Percentiles rank a stretch among this genome's conserved stretches.
Evolutionary conservation across 805 yeast species (phyloP).

Genomic region (Metschnikowia similis): DNA sequence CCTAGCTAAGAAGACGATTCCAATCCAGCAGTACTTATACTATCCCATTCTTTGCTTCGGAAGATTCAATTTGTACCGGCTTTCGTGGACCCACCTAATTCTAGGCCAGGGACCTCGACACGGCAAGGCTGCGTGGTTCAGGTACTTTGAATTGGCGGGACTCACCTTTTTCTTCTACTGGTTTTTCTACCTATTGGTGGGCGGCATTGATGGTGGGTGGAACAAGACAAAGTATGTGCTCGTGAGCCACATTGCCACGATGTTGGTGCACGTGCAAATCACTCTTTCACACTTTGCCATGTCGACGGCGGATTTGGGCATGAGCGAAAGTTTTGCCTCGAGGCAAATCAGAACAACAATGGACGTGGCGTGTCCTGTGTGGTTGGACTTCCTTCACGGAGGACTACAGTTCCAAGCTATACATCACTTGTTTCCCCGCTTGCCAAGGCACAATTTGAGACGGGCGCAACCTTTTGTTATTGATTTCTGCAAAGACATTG

Average conservation of each 20-base stretch:
- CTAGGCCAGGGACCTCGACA: conserved; percentile 73
- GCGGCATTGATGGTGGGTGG: conserved; percentile 48
- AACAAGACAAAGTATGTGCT: conserved; percentile 57
- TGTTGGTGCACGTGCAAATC: conserved; percentile 93
- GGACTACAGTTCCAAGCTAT: conserved; percentile 90
- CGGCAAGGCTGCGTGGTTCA: conserved; percentile 84
- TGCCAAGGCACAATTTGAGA: conserved; percentile 85
- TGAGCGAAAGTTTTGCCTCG: conserved; percentile 71
- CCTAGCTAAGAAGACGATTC: conserved; percentile 54
- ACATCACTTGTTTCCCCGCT: conserved; percentile 84
- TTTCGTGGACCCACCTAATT: conserved; percentile 74
- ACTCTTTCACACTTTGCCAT: conserved; percentile 88
- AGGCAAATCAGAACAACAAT: conserved; percentile 86
- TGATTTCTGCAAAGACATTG: conserved; percentile 71
- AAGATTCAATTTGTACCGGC: conserved; percentile 75
- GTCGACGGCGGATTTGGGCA: conserved; percentile 86
- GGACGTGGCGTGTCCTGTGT: conserved; percentile 92
- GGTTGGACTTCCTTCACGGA: conserved; percentile 90
- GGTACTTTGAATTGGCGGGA: conserved; percentile 74
- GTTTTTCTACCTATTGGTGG: conserved; percentile 69
- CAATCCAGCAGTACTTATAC: conserved; percentile 63
- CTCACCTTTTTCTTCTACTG: conserved; percentile 68
- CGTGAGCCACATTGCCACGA: conserved; percentile 75
- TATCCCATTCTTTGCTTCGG: conserved; percentile 81
- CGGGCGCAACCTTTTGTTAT: conserved; percentile 67